phyloP scores from a whole-genome alignment of 495 filamentous ascomycete species.

The Neurospora sp. region DNA sequence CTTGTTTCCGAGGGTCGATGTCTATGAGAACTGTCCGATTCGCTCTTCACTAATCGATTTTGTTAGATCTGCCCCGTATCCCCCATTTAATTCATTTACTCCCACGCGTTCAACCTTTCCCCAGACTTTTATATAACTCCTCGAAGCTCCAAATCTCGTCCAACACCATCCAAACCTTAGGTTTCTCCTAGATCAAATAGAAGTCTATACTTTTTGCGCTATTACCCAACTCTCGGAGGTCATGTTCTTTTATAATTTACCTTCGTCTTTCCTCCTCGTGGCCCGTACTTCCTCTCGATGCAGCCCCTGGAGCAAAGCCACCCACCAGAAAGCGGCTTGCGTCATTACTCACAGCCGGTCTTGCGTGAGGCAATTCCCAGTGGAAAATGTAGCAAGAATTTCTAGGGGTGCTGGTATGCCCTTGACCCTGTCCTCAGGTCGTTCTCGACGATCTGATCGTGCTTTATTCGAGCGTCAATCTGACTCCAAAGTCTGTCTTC shows the following conservation, averaged over 20 bases:
- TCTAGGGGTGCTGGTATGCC: background rate
- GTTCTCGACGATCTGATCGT: background rate
- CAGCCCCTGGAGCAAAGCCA: background rate
- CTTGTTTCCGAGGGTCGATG: too few relatives aligned
- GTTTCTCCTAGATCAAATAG: background rate
- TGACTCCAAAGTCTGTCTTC: too few relatives aligned
- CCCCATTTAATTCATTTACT: background rate
- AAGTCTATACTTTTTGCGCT: too few relatives aligned
- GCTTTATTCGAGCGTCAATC: too few relatives aligned
- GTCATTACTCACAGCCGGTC: background rate
- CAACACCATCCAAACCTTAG: rapidly evolving
- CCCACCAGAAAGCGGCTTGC: background rate
- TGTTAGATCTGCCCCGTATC: too few relatives aligned
- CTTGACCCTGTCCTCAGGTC: background rate
- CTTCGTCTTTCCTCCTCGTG: background rate
- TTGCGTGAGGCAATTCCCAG: background rate
- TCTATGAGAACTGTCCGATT: too few relatives aligned
- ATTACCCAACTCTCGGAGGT: background rate
- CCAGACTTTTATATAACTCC: background rate
- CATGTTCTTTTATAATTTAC: background rate
- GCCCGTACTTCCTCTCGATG: background rate
- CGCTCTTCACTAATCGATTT: too few relatives aligned
- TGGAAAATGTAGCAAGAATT: background rate
- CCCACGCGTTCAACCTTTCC: background rate
- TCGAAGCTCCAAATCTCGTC: background rate